phyloP scores from a whole-genome alignment of 2,329 filamentous ascomycete species.

The Pseudohalonectria lignicola region DNA sequence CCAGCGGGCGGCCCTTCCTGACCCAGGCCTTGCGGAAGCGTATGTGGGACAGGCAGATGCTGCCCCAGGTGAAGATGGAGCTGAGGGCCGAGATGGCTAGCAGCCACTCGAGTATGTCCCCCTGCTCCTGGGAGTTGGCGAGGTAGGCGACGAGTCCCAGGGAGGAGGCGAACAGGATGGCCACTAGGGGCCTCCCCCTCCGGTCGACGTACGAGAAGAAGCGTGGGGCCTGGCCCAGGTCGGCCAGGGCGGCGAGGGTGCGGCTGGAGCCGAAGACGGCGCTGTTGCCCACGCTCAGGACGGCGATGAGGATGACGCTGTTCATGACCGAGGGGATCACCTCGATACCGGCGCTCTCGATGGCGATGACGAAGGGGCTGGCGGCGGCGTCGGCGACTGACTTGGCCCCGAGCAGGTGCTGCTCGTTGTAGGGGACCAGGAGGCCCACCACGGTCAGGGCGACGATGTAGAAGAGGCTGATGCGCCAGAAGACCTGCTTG shows the following conservation, averaged over 20 bases:
- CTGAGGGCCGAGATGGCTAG: slow-evolving; percentile 62
- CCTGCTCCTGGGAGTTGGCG: slow-evolving; percentile 50
- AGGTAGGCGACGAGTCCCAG: slow-evolving; percentile 72
- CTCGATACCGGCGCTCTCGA: slow-evolving; percentile 70
- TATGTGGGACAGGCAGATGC: slow-evolving; percentile 85
- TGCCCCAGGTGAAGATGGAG: slow-evolving; percentile 69
- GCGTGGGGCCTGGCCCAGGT: slow-evolving; percentile 72
- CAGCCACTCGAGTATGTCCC: slow-evolving; percentile 67
- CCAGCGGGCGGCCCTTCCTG: slow-evolving; percentile 53
- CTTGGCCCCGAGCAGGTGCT: slow-evolving; percentile 45
- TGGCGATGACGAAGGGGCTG: slow-evolving; percentile 90
- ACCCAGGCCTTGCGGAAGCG: slow-evolving; percentile 80
- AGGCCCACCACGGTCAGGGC: slow-evolving; percentile 72
- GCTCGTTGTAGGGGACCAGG: slow-evolving; percentile 64
- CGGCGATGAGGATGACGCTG: slow-evolving; percentile 82
- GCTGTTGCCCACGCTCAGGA: slow-evolving; percentile 84
- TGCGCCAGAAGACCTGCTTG: slow-evolving; percentile 94
- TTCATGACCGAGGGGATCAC: slow-evolving; percentile 87
- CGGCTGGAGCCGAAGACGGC: slow-evolving; percentile 85
- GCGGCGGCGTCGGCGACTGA: slow-evolving; percentile 57
- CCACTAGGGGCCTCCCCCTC: slow-evolving; percentile 65
- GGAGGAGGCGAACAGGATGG: slow-evolving; percentile 55
- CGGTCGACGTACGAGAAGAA: slow-evolving; percentile 74
- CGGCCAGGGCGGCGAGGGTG: slow-evolving; percentile 79
- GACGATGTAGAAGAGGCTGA: slow-evolving; percentile 81